Conservation (phyloP, 768 basidiomycete genomes). For the Inosperma sp. region DNA sequence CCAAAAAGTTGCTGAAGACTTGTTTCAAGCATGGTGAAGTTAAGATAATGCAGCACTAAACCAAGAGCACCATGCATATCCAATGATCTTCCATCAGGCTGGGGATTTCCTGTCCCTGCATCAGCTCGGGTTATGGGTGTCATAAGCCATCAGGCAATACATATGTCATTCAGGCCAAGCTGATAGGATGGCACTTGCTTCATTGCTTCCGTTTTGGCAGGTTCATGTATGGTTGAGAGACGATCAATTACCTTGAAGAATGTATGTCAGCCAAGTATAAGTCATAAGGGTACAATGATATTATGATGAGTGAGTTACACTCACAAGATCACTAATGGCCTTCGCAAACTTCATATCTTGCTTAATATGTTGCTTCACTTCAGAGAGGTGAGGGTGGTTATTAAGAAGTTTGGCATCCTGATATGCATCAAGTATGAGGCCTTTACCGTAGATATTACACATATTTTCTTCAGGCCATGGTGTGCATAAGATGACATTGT, state of each 20-base stretch:
- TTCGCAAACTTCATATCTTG: too few species aligned
- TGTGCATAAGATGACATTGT: background rate
- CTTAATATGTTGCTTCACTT: too few species aligned
- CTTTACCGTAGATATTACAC: background rate
- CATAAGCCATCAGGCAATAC: conserved; percentile 18
- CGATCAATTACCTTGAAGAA: too few species aligned
- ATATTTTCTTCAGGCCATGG: background rate
- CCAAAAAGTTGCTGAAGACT: conserved; percentile 41
- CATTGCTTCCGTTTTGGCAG: too few species aligned
- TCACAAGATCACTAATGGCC: too few species aligned
- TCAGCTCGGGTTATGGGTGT: conserved; percentile 24
- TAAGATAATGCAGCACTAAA: conserved; percentile 36
- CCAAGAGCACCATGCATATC: conserved; percentile 39
- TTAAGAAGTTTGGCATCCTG: background rate
- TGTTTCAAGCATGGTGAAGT: conserved; percentile 36
- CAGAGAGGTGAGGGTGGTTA: background rate
- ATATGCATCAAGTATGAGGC: background rate
- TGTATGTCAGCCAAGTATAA: too few species aligned
- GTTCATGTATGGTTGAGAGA: too few species aligned
- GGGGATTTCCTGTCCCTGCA: conserved; percentile 20
- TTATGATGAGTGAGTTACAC: too few species aligned
- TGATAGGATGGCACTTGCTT: too few species aligned
- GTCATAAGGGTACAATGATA: too few species aligned
- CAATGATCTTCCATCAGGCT: conserved; percentile 27
- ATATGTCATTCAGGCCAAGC: too few species aligned